Conservation (phyloP, 2,329 filamentous ascomycete genomes). For the Fusarium paranaense region DNA sequence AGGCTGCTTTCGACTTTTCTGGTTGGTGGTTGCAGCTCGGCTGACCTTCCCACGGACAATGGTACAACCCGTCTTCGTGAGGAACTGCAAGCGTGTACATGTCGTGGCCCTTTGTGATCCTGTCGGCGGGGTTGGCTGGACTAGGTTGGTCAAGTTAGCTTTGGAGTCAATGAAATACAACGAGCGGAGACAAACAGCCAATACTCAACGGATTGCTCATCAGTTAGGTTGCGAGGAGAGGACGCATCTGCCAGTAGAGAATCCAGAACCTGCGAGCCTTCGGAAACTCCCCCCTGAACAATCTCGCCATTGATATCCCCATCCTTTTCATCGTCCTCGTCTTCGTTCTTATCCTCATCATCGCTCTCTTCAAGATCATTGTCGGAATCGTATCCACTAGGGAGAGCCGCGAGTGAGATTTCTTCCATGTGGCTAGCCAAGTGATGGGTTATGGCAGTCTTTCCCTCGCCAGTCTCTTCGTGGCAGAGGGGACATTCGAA, state of each 20-base stretch:
- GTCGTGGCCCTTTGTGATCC: constrained; percentile 70
- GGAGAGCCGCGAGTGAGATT: background rate
- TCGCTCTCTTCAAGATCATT: background rate
- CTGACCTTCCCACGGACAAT: constrained; percentile 87
- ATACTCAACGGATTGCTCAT: background rate
- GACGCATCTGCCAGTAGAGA: background rate
- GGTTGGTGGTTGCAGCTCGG: constrained; percentile 85
- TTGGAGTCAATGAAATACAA: background rate
- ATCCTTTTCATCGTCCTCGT: background rate
- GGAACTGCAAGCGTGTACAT: constrained; percentile 76
- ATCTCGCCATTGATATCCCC: too few relatives aligned
- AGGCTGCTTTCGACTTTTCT: constrained; percentile 98
- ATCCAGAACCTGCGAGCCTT: background rate
- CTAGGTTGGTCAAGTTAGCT: background rate
- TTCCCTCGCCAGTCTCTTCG: background rate
- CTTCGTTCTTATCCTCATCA: background rate
- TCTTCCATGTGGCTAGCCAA: background rate
- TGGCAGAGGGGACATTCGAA: background rate
- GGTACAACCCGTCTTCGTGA: constrained; percentile 83
- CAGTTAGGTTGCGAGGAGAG: too few relatives aligned
- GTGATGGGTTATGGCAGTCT: background rate
- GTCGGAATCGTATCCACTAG: background rate
- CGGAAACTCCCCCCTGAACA: background rate
- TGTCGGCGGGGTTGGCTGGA: background rate
- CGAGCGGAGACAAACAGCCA: background rate